Conservation (phyloP, 495 filamentous ascomycete genomes). For the Penicillium cataractarum region DNA sequence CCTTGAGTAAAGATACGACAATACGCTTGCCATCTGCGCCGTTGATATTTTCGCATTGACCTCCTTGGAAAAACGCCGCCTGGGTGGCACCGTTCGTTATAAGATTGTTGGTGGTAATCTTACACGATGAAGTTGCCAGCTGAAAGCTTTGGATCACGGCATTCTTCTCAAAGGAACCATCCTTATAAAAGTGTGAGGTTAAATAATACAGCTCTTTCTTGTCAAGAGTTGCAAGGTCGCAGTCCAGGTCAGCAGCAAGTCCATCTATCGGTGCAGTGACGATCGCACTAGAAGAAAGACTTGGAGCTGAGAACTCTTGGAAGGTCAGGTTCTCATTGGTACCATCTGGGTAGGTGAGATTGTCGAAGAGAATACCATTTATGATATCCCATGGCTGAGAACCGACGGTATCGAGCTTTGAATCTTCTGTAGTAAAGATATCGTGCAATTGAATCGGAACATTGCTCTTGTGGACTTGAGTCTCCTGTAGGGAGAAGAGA, state of each 20-base stretch:
- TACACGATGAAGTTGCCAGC: conserved; percentile 9
- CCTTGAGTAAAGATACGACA: neutral
- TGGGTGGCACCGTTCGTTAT: neutral
- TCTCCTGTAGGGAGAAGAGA: conserved; percentile 12
- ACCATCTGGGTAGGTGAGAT: conserved; percentile 15
- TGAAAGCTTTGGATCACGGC: neutral
- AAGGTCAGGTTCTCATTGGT: conserved; percentile 12
- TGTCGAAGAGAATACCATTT: conserved; percentile 16
- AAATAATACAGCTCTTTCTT: too few relatives aligned
- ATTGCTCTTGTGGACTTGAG: neutral
- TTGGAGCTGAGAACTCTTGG: conserved; percentile 16
- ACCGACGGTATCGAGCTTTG: neutral
- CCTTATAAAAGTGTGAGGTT: too few relatives aligned
- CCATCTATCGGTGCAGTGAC: conserved; percentile 21
- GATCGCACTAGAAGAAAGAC: neutral
- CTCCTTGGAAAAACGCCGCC: neutral
- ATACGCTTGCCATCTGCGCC: conserved; percentile 8
- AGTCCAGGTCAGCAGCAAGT: conserved; percentile 22
- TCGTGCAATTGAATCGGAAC: conserved; percentile 6
- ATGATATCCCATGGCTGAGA: conserved; percentile 7
- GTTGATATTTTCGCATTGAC: neutral
- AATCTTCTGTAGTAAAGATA: neutral
- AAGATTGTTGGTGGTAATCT: neutral
- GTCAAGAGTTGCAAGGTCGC: conserved; percentile 11
- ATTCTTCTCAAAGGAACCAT: too few relatives aligned